Conservation (phyloP, 2,329 filamentous ascomycete species). For the Aspergillus ruber region DNA sequence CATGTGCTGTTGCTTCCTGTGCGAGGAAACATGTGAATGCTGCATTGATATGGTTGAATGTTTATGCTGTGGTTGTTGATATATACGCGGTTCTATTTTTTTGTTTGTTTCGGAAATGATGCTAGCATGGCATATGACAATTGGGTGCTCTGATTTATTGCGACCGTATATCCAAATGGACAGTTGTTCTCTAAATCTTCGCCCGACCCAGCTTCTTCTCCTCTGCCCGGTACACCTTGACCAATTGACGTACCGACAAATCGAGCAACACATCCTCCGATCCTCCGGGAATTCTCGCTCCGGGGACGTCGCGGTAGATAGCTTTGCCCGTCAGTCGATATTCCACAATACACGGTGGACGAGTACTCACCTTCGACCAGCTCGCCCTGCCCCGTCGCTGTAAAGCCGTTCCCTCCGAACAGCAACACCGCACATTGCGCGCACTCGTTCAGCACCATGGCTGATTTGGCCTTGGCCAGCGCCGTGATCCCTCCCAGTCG, state of each 20-base stretch:
- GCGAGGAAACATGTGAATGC: conserved; percentile 15
- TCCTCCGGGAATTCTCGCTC: conserved; percentile 58
- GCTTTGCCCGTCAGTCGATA: conserved; percentile 36
- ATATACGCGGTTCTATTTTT: not conserved
- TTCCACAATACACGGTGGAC: conserved; percentile 2
- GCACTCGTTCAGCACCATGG: conserved; percentile 65
- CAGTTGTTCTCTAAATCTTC: conserved; percentile 17
- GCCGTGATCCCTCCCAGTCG: conserved; percentile 66
- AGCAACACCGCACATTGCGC: conserved; percentile 62
- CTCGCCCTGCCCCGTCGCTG: conserved; percentile 63
- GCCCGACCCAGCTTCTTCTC: conserved; percentile 25
- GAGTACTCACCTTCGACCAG: conserved; percentile 58
- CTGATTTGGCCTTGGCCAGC: conserved; percentile 65
- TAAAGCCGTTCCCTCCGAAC: conserved; percentile 70
- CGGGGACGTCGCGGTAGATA: conserved; percentile 59
- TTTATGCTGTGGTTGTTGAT: conserved; percentile 10
- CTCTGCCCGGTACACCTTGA: conserved; percentile 55
- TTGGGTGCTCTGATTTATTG: no score
- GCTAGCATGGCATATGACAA: no score
- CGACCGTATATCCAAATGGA: no score
- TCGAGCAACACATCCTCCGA: conserved; percentile 69
- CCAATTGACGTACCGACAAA: conserved; percentile 61
- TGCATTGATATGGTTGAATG: conserved; percentile 12
- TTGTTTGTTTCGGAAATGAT: not conserved
- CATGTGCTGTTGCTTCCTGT: conserved; percentile 16